phyloP scores from a whole-genome alignment of 2,329 filamentous ascomycete species.

The Pseudogymnoascus sp. region DNA sequence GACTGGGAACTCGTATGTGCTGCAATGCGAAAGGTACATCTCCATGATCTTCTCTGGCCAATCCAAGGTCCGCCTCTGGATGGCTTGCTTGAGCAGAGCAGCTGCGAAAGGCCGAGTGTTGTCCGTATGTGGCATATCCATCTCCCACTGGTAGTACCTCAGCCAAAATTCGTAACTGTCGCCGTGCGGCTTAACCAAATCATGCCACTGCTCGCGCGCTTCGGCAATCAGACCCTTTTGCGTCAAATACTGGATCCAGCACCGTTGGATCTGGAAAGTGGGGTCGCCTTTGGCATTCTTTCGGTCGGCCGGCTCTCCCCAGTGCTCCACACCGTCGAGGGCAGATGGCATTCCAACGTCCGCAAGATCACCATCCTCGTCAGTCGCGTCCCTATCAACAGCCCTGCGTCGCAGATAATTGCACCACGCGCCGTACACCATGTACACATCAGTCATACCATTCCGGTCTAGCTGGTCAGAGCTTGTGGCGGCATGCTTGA shows the following conservation, averaged over 20 bases:
- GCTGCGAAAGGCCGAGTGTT: conserved; percentile 60
- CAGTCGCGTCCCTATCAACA: conserved; percentile 63
- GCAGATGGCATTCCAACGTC: conserved; percentile 83
- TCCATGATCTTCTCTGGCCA: conserved; percentile 72
- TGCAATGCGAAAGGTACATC: conserved; percentile 71
- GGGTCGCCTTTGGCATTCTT: conserved; percentile 77
- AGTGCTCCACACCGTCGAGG: conserved; percentile 72
- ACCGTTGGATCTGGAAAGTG: conserved; percentile 79
- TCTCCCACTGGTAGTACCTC: conserved; percentile 86
- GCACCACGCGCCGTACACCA: conserved; percentile 92
- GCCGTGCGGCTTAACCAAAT: conserved; percentile 59
- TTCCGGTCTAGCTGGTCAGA: conserved; percentile 77
- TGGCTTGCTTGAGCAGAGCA: conserved; percentile 65
- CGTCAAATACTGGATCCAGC: conserved; percentile 85
- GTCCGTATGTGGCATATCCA: conserved; percentile 35
- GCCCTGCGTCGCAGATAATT: conserved; percentile 83
- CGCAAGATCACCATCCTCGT: conserved; percentile 81
- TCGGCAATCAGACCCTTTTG: conserved; percentile 72
- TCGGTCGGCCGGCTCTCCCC: conserved; percentile 54
- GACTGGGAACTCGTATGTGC: conserved; percentile 78
- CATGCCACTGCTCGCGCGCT: conserved; percentile 71
- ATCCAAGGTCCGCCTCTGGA: conserved; percentile 56
- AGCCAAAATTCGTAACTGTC: conserved; percentile 92
- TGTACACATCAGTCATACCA: conserved; percentile 80
- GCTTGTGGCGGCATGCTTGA: conserved; percentile 88